Evolutionary conservation across 768 basidiomycete genomes (phyloP).

Genomic region (Sarcodon sp.): DNA sequence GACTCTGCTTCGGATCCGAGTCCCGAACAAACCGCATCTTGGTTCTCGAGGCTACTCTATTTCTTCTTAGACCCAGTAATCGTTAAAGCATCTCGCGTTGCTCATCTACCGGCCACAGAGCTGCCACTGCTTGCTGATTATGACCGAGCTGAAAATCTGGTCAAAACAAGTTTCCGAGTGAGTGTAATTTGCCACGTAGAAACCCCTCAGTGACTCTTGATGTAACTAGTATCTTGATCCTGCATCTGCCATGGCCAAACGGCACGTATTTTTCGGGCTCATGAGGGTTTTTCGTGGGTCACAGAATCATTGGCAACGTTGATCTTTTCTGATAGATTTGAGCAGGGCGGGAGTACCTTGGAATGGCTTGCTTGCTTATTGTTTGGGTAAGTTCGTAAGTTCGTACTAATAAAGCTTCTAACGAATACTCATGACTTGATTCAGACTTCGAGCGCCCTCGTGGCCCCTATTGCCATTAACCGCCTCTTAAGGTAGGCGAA

Average conservation of each 20-base stretch:
- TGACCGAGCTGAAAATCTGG: slow-evolving; percentile 14
- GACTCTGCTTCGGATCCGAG: slow-evolving; percentile 12
- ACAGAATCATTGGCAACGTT: not conserved
- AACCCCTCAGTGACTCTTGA: not conserved
- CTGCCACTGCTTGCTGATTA: slow-evolving; percentile 22
- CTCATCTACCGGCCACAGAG: slow-evolving; percentile 18
- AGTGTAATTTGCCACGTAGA: slow-evolving; percentile 14
- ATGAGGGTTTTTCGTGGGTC: slow-evolving; percentile 14
- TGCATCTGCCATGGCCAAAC: slow-evolving; percentile 14
- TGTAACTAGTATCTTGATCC: slow-evolving; percentile 21
- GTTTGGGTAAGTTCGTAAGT: slow-evolving; percentile 8
- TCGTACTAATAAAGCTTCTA: not conserved
- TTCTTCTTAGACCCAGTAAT: slow-evolving; percentile 25
- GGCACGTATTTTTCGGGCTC: slow-evolving; percentile 23
- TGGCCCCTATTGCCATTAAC: slow-evolving; percentile 20
- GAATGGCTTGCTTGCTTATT: slow-evolving; percentile 7
- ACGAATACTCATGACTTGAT: not conserved
- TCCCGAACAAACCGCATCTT: slow-evolving; percentile 33
- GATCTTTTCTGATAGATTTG: not conserved
- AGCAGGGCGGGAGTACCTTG: slow-evolving; percentile 9
- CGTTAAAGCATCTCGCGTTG: slow-evolving; percentile 14
- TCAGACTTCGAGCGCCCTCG: slow-evolving; percentile 10
- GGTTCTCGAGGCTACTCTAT: slow-evolving; percentile 26
- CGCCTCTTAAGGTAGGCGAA: slow-evolving; percentile 20
- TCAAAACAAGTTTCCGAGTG: slow-evolving; percentile 13